These are phyloP conservation scores for Rhodotorula mucilaginosa DNA, from an alignment of 1,284 basidiomycete species.

Conservation along the genomic window DNA sequence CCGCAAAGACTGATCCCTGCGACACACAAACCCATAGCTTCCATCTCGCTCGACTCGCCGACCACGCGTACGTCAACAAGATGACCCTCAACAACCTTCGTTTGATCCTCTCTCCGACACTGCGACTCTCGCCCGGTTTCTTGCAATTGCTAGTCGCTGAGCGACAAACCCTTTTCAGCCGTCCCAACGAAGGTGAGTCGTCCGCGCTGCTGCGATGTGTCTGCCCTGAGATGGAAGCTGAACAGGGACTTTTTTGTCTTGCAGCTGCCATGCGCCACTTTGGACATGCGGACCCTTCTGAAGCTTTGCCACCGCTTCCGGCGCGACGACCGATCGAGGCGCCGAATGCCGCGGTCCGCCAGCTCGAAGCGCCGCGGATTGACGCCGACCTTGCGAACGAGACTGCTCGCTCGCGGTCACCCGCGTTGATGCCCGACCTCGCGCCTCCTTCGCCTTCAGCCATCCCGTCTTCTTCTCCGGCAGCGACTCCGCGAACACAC, in stretches of 20 bases:
- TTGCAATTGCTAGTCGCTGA: constrained; percentile 40
- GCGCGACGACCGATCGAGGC: not conserved
- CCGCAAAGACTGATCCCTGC: not conserved
- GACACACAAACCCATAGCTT: constrained; percentile 11
- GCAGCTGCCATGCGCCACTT: constrained; percentile 5
- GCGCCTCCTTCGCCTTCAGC: constrained; percentile 2
- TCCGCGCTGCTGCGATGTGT: too few relatives aligned
- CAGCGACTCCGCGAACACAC: not conserved
- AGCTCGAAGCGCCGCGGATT: not conserved
- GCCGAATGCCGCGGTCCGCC: not conserved
- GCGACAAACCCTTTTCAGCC: constrained; percentile 26
- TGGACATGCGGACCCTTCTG: not conserved
- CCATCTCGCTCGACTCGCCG: constrained; percentile 38
- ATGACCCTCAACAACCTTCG: constrained; percentile 43
- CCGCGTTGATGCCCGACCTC: not conserved
- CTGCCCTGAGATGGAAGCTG: not conserved
- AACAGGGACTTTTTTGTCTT: too few relatives aligned
- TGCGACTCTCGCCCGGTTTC: constrained; percentile 40
- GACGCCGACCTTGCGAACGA: not conserved
- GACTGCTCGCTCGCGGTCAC: not conserved
- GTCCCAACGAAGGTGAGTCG: constrained; percentile 18
- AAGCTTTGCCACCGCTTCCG: not conserved
- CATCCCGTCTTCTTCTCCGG: not conserved
- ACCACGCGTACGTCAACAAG: constrained; percentile 35
- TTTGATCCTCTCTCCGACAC: constrained; percentile 42